Evolutionary conservation across 768 basidiomycete species (phyloP), one percentile per base, ranked within the genome.

Genomic region (Agrocybe pediades): DNA sequence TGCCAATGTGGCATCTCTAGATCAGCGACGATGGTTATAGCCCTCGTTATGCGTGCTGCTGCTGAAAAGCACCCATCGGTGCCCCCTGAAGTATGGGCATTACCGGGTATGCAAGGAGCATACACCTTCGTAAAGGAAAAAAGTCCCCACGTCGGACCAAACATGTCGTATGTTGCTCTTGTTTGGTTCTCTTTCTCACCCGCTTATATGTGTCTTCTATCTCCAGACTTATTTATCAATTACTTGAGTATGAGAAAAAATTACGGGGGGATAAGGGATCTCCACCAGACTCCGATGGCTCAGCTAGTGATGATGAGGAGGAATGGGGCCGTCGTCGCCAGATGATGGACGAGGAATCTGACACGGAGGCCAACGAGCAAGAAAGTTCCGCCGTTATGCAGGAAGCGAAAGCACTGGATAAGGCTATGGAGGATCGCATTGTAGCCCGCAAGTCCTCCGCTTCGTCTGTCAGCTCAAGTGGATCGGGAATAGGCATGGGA

Each of bases 1-100:
- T 96, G 94, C 69, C 94, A 96, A 73, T 94, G 93, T 70, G 94
- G 94, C 61, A 88, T 96, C 27, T 95, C 93, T 19, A 83, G 94
- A 58, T 93, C 90, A 8, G 94, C 94, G 16, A 95, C 94, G 1
- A 73, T 95, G 66, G 83, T 89, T 45, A 95, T 96, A 56, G 94
- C 93, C 30, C 80, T 95, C 52, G 91, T 95, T 58, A 96, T 96
- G 93, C 85, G 92, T 47, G 90, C 92, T n/a, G 91, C 93, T 24
- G 85, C 87, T 43, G 77, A 82, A 41, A 79, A 77, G 56, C 83
- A 82, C 11, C 74, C 87, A 13, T 75, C 74, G 39, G 89, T 90
- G 20, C 85, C 88, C 13, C 78, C 87, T 36, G 84, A 90, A 57
- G 82, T 92, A 6, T 88, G 86, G 85, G 80, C 83, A 8, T 75